phyloP scores from a whole-genome alignment of 164 flowering plant species.

The Magnolia sinica region DNA sequence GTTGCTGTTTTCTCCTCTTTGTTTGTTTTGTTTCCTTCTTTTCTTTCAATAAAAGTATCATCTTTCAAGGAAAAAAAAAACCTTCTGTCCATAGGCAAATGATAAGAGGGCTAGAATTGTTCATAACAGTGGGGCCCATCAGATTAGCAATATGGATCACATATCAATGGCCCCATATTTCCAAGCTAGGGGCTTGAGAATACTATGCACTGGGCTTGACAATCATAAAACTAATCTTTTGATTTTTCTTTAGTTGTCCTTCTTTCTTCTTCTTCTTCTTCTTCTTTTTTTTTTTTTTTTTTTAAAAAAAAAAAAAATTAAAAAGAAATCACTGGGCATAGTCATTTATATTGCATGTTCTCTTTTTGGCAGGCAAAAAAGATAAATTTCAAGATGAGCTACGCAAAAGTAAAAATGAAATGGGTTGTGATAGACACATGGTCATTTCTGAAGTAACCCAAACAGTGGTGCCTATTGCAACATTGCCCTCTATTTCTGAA shows the following conservation, averaged over 20 bases:
- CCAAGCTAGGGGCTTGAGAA: neutral
- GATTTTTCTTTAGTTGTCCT: too few relatives aligned
- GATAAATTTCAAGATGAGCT: conserved; percentile 7
- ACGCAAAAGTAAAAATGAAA: conserved; percentile 5
- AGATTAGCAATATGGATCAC: neutral
- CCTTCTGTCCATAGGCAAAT: neutral
- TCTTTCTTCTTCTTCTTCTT: too few relatives aligned
- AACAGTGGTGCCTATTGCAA: conserved; percentile 12
- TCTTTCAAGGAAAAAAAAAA: too few relatives aligned
- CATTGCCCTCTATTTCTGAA: conserved; percentile 24
- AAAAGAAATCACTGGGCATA: too few relatives aligned
- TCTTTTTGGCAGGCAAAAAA: conserved; percentile 19
- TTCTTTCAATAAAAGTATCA: too few relatives aligned
- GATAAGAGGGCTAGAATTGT: too few relatives aligned
- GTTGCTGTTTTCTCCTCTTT: too few relatives aligned
- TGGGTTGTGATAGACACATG: conserved; percentile 21
- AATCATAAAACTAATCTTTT: too few relatives aligned
- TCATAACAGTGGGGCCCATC: neutral
- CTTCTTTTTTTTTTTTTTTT: too few relatives aligned
- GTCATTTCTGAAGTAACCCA: conserved; percentile 36
- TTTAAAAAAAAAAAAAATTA: too few relatives aligned
- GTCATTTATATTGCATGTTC: neutral
- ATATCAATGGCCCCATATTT: neutral
- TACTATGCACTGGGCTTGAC: neutral
- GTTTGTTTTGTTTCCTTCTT: too few relatives aligned